Evolutionary conservation across 176 grass and related monocot genomes (phyloP).

Genomic region (sorghum (Sorghum bicolor)): Sorghum_bicolor_NCBIv3 NC_012870.2:77683501-77684000

Average conservation of each 20-base stretch:
- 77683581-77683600: not conserved
- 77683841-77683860: too few relatives aligned
- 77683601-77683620: too few relatives aligned
- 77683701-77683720: not conserved
- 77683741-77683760: not conserved
- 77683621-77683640: constrained; percentile 12
- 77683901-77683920: too few relatives aligned
- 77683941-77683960: too few relatives aligned
- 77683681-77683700: not conserved
- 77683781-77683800: not conserved
- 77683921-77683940: too few relatives aligned
- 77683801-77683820: too few relatives aligned
- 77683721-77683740: not conserved
- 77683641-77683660: not conserved
- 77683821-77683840: too few relatives aligned
- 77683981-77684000: too few relatives aligned
- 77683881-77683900: too few relatives aligned
- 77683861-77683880: too few relatives aligned
- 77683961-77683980: too few relatives aligned
- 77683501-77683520: constrained; percentile 7
- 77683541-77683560: constrained; percentile 7
- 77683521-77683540: not conserved
- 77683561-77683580: constrained; percentile 8
- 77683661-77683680: not conserved
- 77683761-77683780: not conserved